Evolutionary conservation across 106 monocot genomes (phyloP).

Genomic region (Vanilla planifolia): DNA sequence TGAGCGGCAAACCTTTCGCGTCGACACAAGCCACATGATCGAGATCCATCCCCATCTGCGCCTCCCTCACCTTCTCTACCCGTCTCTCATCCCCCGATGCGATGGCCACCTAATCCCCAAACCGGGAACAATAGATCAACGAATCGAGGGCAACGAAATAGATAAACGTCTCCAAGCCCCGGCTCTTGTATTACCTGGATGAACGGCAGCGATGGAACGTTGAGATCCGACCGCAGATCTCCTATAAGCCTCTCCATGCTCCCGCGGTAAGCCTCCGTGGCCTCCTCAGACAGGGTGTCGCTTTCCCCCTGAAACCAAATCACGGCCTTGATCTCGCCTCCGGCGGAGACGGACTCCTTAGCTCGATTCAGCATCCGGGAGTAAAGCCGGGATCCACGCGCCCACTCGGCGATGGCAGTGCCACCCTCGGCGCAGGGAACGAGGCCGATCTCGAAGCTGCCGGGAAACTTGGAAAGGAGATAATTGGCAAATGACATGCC

Average conservation of each 20-base stretch:
- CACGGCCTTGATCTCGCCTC: conserved; percentile 41
- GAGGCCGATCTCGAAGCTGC: conserved; percentile 14
- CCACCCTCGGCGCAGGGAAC: conserved; percentile 81
- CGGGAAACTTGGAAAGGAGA: conserved; percentile 10
- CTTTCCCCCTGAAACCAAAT: conserved; percentile 96
- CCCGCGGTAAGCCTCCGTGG: conserved; percentile 24
- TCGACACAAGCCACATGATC: conserved; percentile 52
- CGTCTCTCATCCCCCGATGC: conserved; percentile 40
- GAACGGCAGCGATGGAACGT: conserved; percentile 35
- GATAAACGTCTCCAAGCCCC: neutral
- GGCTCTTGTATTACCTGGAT: conserved; percentile 76
- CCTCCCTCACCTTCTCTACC: conserved; percentile 47
- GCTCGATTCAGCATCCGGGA: conserved; percentile 45
- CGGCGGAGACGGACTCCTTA: conserved; percentile 15
- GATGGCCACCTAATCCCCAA: conserved; percentile 50
- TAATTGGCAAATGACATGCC: conserved; percentile 73
- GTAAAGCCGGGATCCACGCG: conserved; percentile 37
- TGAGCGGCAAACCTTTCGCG: conserved; percentile 51
- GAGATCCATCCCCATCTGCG: conserved; percentile 43
- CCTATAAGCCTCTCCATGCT: conserved; percentile 53
- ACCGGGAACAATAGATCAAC: neutral
- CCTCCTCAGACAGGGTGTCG: conserved; percentile 31
- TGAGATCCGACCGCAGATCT: conserved; percentile 51
- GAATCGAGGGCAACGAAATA: neutral
- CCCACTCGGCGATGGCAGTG: conserved; percentile 53